Base-by-base conservation (phyloP, 305 asterid species). In the Fraxinus floribunda region DNA sequence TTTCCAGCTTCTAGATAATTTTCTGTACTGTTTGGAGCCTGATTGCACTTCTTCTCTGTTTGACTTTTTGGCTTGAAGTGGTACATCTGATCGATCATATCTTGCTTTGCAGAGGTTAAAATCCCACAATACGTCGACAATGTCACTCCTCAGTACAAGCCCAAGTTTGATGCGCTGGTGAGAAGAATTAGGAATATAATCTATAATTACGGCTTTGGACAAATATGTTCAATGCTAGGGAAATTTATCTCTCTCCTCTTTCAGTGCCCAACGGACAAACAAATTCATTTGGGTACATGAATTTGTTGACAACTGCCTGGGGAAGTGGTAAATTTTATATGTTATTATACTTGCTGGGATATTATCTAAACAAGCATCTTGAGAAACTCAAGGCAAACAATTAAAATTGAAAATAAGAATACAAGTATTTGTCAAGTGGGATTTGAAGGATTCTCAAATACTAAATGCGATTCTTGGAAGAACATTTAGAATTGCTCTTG, bases 121-220 rank as follows among this genome's bases (percentile, higher is more conserved):
- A 87, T 95, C 85, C 99, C 99, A 20, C 89, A 93, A 87, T 94
- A 89, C 81, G 97, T 90, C 71, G 98, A 95, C 92, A 94, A 82
- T 68, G 98, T 92, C 86, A 95, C 98, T 80, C 98, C 97, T 52
- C 88, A 95, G 88, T 94, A 92, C 89, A 93, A 93, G 68, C 97
- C 98, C 77, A 93, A 95, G 88, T 94, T 95, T 83, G 99, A 95
- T 64, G 93, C 95, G 34, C 89, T 95, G 98, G 98, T 95, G 84
- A 92, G 97, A 79, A 75, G 44, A 22, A 77, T 82, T 77, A 64
- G 72, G 44, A 76, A 81, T 84, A 60, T 29, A 57, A 15, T 36
- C 72, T 68, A 29, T 68, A 64, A 80, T 10, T 39, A 41, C 76
- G 39, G 44, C 41, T 24, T 2, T 38, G 38, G 38, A 34, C 38